Evolutionary conservation across 2,329 filamentous ascomycete species (phyloP), one percentile per base, ranked within the genome.

Genomic region (Alternaria arbusti): DNA sequence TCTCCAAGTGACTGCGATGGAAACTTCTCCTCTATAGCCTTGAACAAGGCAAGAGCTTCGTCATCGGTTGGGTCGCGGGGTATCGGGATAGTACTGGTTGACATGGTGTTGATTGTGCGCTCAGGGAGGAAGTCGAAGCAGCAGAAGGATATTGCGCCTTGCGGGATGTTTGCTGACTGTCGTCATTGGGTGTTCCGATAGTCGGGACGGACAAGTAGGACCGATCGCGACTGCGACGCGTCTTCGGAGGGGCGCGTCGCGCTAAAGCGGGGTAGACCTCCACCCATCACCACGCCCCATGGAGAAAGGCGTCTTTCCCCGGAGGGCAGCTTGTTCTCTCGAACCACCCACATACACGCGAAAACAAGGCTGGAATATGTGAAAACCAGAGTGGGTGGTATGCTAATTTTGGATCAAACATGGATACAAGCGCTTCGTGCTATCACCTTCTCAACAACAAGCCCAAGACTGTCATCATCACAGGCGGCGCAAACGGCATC

Each of bases 21-120:
- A 46, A 85, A 85, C 12, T 78, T 79, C 22, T 78, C 63, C 63
- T 85, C 82, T 17, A 85, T 67, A 0, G 73, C 70, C 59, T 79
- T 69, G 74, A 85, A 84, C 1, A 86, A 72, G 5, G 71, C 61
- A 13, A 79, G 62, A 2, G 82, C 79, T 52, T 84, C 79, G 26
- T 82, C 74, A 6, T 72, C 60, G 0, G 81, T 81, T 3, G 79
- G 80, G 22, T 81, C 76, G 13, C 45, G 65, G 1, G 65, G 68
- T 28, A 66, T 62, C 6, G 68, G 66, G 15, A 66, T 23, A 32
- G 67, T 36, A 28, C 57, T 63, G 23, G 63, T 51, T n/a, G 66
- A 51, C 70, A 74, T 74, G 17, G 10, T 40, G 55, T 4, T 12
- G 5, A 5, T 44, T 6, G 5, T 23, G 8, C 20, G 13, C 12